A percentile compares a stretch with the other conserved stretches of the same genome.
Evolutionary conservation across 2,329 filamentous ascomycete genomes (phyloP).

Genomic region (Fusarium algeriense): DNA sequence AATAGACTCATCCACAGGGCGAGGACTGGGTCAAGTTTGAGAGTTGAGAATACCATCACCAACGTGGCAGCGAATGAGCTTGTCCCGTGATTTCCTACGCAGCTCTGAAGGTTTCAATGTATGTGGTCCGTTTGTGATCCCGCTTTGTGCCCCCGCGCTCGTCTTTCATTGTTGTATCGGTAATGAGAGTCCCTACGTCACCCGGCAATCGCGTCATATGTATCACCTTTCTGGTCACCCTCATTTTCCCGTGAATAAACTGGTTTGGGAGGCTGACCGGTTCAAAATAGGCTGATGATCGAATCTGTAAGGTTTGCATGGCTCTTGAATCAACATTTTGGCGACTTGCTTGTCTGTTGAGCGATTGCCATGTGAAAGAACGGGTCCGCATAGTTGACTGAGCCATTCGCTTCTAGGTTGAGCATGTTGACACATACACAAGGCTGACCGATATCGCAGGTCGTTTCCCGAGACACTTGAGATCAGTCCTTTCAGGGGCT

Average conservation of each 20-base stretch:
- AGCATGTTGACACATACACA: conserved; percentile 21
- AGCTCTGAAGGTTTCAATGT: conserved; percentile 10
- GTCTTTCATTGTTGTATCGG: conserved; percentile 27
- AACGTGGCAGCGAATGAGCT: conserved; percentile 15
- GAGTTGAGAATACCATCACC: conserved; percentile 22
- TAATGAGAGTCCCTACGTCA: conserved; percentile 44
- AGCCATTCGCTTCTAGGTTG: conserved; percentile 2
- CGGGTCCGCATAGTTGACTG: background rate
- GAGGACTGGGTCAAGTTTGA: conserved; percentile 2
- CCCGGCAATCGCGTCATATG: conserved; percentile 40
- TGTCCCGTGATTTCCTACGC: conserved; percentile 25
- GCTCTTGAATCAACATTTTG: background rate
- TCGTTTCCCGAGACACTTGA: conserved; percentile 33
- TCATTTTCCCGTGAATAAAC: conserved; percentile 26
- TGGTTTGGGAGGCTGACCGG: conserved; percentile 10
- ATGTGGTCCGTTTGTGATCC: conserved; percentile 18
- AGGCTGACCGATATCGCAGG: conserved; percentile 28
- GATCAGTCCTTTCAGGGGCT: conserved; percentile 29
- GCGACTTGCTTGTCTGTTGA: background rate
- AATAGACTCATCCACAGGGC: conserved; percentile 16
- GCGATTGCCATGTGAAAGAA: background rate
- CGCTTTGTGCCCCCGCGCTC: conserved; percentile 22
- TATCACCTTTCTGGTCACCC: conserved; percentile 28
- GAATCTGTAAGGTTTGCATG: conserved; percentile 7
- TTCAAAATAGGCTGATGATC: background rate